Evolutionary conservation across 2,329 filamentous ascomycete genomes (phyloP).

Genomic region (Colletotrichum liaoningense): DNA sequence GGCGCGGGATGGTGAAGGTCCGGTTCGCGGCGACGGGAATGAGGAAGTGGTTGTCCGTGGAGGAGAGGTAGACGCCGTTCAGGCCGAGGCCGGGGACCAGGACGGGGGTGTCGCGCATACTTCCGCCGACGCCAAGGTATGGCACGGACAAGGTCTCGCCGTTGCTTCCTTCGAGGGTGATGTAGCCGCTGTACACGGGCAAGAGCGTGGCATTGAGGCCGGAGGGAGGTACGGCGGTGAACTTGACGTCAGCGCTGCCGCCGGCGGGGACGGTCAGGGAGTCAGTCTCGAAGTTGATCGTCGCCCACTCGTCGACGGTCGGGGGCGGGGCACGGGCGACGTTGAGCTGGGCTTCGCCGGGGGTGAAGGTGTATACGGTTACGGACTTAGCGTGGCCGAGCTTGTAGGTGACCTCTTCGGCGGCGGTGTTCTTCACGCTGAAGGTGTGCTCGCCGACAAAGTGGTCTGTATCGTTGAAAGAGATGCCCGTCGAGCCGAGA

Average conservation of each 20-base stretch:
- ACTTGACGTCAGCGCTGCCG: conserved; percentile 40
- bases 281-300: conserved; percentile 35
- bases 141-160: conserved; percentile 50
- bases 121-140: conserved; percentile 51
- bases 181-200: conserved; percentile 57
- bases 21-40: conserved; percentile 37
- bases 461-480: conserved; percentile 58
- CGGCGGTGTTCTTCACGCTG: conserved; percentile 53
- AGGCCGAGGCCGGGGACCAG: conserved; percentile 21
- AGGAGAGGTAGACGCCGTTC: conserved; percentile 34
- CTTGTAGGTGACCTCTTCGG: conserved; percentile 48
- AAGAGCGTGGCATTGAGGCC: conserved; percentile 44
- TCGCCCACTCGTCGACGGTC: conserved; percentile 33
- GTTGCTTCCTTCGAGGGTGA: conserved; percentile 52
- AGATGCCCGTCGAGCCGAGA: conserved; percentile 50
- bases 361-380: conserved; percentile 51
- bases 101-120: conserved; percentile 38
- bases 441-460: conserved; percentile 49
- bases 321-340: conserved; percentile 35
- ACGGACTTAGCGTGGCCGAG: conserved; percentile 48
- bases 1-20: conserved; percentile 40
- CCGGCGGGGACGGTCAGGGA: conserved; percentile 44
- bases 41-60: conserved; percentile 28
- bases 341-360: conserved; percentile 17
- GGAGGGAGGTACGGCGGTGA: conserved; percentile 43